phyloP scores from a whole-genome alignment of 1,139 yeast genomes.

The Pichia sp. region DNA sequence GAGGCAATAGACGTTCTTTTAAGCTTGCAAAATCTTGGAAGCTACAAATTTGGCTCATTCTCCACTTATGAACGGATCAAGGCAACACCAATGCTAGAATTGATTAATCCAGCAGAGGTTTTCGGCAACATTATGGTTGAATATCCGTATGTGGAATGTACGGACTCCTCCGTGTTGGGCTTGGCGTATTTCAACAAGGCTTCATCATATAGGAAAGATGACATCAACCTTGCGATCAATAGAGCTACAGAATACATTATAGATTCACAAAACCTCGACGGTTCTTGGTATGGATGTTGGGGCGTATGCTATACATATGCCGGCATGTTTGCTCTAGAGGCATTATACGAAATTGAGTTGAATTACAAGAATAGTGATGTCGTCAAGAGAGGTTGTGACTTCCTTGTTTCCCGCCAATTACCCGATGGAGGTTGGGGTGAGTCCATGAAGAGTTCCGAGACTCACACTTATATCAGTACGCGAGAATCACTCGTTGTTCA shows the following conservation, averaged over 20 bases:
- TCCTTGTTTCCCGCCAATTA: slow-evolving; percentile 66
- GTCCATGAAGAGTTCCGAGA: slow-evolving; percentile 74
- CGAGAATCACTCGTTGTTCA: slow-evolving; percentile 72
- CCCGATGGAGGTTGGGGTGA: slow-evolving; percentile 98
- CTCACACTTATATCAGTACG: slow-evolving; percentile 64
- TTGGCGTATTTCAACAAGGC: slow-evolving; percentile 66
- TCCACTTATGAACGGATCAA: slow-evolving; percentile 86
- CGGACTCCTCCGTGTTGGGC: slow-evolving; percentile 91
- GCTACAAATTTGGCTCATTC: slow-evolving; percentile 84
- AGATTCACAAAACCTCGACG: slow-evolving; percentile 63
- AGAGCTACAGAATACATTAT: slow-evolving; percentile 71
- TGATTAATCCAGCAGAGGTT: slow-evolving; percentile 92
- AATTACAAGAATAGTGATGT: slow-evolving; percentile 52
- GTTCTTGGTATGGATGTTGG: slow-evolving; percentile 99
- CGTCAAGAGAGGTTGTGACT: slow-evolving; percentile 78
- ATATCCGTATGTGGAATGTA: slow-evolving; percentile 96
- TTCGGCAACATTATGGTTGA: slow-evolving; percentile 98
- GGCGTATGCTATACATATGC: slow-evolving; percentile 97
- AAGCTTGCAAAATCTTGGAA: slow-evolving; percentile 66
- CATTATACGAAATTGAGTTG: slow-evolving; percentile 64
- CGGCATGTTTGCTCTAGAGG: slow-evolving; percentile 96
- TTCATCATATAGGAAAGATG: slow-evolving; percentile 57
- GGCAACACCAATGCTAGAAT: slow-evolving; percentile 70
- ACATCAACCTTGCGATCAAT: slow-evolving; percentile 59
- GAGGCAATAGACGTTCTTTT: slow-evolving; percentile 70